Conservation (phyloP, 73 alveolate genomes). For the Durusdinium trenchii region DNA sequence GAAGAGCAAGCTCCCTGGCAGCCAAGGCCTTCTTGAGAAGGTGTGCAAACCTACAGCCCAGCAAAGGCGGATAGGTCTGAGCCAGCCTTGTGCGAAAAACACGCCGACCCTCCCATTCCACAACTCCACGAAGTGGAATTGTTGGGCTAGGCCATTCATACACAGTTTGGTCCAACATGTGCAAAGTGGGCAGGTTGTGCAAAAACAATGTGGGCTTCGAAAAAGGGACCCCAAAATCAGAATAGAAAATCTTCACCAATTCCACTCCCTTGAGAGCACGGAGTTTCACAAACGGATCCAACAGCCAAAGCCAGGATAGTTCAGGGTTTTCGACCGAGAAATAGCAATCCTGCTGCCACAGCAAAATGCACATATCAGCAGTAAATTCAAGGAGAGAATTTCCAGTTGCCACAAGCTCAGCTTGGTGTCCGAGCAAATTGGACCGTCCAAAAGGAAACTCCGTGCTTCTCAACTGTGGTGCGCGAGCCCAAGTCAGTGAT, state of each 20-base stretch:
- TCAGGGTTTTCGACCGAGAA: conserved; percentile 42
- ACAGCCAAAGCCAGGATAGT: conserved; percentile 2
- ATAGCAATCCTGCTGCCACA: not conserved
- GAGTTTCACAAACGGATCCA: not conserved
- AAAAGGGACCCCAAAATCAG: not conserved
- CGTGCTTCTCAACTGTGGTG: not conserved
- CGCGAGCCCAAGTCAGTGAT: not conserved
- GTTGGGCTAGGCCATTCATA: not conserved
- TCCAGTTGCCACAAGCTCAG: not conserved
- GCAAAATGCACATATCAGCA: not conserved
- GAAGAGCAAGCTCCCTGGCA: not conserved
- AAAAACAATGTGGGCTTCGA: conserved; percentile 15
- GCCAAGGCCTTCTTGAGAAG: not conserved
- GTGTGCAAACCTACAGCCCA: not conserved
- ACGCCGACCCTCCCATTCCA: not conserved
- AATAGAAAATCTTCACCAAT: not conserved
- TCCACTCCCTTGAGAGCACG: not conserved
- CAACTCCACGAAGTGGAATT: not conserved
- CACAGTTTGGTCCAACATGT: not conserved
- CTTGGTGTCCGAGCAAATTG: not conserved
- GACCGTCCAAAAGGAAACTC: not conserved
- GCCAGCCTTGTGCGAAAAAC: not conserved
- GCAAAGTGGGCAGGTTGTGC: conserved; percentile 3
- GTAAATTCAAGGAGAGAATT: not conserved
- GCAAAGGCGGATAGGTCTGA: conserved; percentile 6